These are phyloP conservation scores for Aspergillus indologenus DNA, from an alignment of 495 filamentous ascomycete genomes.

Conservation along the genomic window DNA sequence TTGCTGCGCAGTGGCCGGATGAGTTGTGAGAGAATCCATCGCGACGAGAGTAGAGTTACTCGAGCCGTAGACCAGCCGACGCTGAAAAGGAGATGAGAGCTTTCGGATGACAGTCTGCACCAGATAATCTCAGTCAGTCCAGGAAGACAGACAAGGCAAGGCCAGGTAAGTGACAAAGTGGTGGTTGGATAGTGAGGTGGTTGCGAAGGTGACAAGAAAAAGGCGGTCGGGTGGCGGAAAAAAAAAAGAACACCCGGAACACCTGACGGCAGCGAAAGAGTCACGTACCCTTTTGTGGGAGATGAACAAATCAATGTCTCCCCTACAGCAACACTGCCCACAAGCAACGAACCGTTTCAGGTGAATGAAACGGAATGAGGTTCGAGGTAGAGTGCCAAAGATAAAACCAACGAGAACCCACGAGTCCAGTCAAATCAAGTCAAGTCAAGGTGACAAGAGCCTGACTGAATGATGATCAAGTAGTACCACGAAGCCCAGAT, in stretches of 20 bases:
- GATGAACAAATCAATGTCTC: slow-evolving; percentile 99
- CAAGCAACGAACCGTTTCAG: slow-evolving; percentile 11
- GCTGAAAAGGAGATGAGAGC: slow-evolving; percentile 12
- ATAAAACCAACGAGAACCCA: slow-evolving; percentile 11
- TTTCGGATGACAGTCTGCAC: slow-evolving; percentile 19
- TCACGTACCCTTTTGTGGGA: slow-evolving; percentile 62
- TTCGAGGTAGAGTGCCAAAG: slow-evolving; percentile 15
- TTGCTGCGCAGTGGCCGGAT: slow-evolving; percentile 82
- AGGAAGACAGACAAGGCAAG: slow-evolving; percentile 7
- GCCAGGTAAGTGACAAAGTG: background rate
- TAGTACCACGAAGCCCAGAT: slow-evolving; percentile 16
- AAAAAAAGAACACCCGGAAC: no score
- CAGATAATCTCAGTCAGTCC: slow-evolving; percentile 5
- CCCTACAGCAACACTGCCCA: slow-evolving; percentile 55
- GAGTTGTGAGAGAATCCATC: slow-evolving; percentile 88
- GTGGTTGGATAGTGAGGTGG: background rate
- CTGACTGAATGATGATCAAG: background rate
- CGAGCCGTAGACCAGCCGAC: slow-evolving; percentile 24
- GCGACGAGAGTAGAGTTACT: slow-evolving; percentile 33
- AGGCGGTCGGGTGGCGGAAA: no score
- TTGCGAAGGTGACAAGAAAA: background rate
- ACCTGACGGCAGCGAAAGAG: background rate
- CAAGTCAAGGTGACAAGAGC: no score
- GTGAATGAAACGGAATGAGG: slow-evolving; percentile 13
- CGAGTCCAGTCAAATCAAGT: no score